Evolutionary conservation across 2,329 filamentous ascomycete genomes (phyloP).

Genomic region (Hortaea werneckii): DNA sequence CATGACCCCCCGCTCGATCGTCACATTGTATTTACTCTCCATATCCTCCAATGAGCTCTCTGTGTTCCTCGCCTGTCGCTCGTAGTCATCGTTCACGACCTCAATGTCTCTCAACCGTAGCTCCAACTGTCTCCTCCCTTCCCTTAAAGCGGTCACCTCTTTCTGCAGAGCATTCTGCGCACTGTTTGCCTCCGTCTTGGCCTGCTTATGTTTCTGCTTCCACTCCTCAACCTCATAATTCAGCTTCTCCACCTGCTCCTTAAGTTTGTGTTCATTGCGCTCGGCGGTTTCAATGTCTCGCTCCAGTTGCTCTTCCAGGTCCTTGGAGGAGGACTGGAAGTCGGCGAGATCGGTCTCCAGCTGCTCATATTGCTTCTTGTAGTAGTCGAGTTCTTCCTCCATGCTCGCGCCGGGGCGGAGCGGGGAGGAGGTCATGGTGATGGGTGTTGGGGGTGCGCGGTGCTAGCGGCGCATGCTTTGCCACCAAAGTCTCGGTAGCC

Average conservation of each 20-base stretch:
- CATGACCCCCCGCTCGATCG: conserved; percentile 85
- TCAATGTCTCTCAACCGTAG: conserved; percentile 86
- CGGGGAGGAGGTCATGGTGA: conserved; percentile 26
- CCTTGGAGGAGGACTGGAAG: conserved; percentile 87
- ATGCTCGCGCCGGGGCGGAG: conserved; percentile 27
- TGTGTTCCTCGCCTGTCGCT: conserved; percentile 90
- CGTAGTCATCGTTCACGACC: conserved; percentile 96
- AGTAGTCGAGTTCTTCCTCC: conserved; percentile 79
- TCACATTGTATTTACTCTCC: conserved; percentile 91
- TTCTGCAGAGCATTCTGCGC: conserved; percentile 85
- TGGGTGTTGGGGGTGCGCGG: conserved; percentile 12
- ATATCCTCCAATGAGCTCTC: conserved; percentile 92
- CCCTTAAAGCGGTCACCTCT: conserved; percentile 85
- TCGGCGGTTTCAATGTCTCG: conserved; percentile 93
- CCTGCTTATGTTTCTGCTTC: conserved; percentile 98
- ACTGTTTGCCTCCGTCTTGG: conserved; percentile 74
- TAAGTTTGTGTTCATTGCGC: conserved; percentile 75
- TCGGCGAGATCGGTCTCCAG: conserved; percentile 85
- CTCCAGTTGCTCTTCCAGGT: conserved; percentile 88
- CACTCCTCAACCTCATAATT: conserved; percentile 92
- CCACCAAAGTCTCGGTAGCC: neutral
- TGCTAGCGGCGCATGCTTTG: conserved; percentile 23
- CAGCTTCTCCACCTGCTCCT: conserved; percentile 76
- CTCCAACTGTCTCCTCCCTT: conserved; percentile 70
- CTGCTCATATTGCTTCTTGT: conserved; percentile 91